Evolutionary conservation across 2,329 filamentous ascomycete genomes (phyloP), one percentile per base, ranked within the genome.

Genomic region (Colletotrichum falcatum): DNA sequence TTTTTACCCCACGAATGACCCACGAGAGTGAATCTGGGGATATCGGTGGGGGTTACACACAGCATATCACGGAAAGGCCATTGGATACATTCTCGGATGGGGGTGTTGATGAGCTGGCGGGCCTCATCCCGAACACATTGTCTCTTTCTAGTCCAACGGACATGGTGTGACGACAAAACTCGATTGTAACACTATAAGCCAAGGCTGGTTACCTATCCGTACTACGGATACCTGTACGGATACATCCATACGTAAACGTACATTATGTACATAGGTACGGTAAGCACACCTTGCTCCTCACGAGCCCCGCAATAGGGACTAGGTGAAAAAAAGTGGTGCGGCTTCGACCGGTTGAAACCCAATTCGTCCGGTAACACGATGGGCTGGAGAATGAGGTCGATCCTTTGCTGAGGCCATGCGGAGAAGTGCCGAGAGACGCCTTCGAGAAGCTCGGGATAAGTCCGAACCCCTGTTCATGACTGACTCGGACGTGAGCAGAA

Each of bases 401-500:
- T 2, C 5, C n/a, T 18, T 35, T 53, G 55, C 20, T 49, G 39
- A 55, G 56, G 2, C 42, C 42, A 35, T 35, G 62, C 66, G 56
- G 62, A 56, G 56, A 66, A 61, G 63, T 42, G n/a, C 23, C 54
- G 46, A 48, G 61, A 59, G 55, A 30, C 9, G n/a, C 23, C 26
- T n/a, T 56, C 18, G 20, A 44, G 33, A 26, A 33, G 62, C 56
- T 66, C 56, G 66, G 66, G 49, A 61, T 56, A 66, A 56, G 66
- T 51, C 66, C 66, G 62, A 54, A 61, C 66, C 56, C 55, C 30
- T 61, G 62, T 42, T 37, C 14, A 42, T 20, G 20, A 23, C 56
- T 70, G 62, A 61, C 66, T 61, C 62, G 66, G n/a, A 56, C 55
- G 35, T 66, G 62, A 49, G 66, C 55, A 56, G 62, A 42, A 30